A percentile compares a stretch with the other conserved stretches of the same genome.
These are phyloP conservation scores for Anthracocystis panici-leucophaei DNA, from an alignment of 1,284 basidiomycete species.

Conservation along the genomic window DNA sequence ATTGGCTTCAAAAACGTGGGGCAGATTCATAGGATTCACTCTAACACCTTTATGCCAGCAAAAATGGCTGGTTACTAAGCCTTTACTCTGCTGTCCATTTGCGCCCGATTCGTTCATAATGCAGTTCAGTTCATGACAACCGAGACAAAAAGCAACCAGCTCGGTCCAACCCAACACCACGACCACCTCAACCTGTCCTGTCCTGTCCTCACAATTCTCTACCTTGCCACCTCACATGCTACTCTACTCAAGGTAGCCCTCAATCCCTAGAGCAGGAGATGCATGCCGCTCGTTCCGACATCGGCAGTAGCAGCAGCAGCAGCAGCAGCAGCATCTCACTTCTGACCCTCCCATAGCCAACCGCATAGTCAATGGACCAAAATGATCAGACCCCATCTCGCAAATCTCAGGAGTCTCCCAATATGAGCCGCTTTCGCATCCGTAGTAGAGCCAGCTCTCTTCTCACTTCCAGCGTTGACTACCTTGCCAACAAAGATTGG, in stretches of 20 bases:
- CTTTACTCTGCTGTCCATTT: too few species aligned
- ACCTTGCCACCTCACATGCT: neutral
- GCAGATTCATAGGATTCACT: neutral
- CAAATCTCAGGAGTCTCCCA: conserved; percentile 33
- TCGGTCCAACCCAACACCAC: conserved; percentile 1
- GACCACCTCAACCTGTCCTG: neutral
- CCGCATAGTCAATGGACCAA: conserved; percentile 21
- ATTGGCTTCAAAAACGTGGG: conserved; percentile 1
- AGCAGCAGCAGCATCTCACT: conserved; percentile 1
- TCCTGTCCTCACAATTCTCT: neutral
- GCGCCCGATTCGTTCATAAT: conserved; percentile 2
- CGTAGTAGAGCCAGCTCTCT: conserved; percentile 37
- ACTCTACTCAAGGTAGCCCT: neutral
- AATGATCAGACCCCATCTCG: conserved; percentile 19
- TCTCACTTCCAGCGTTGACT: conserved; percentile 41
- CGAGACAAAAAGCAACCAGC: neutral
- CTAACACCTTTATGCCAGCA: too few species aligned
- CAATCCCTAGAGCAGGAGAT: conserved; percentile 2
- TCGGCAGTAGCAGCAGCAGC: neutral
- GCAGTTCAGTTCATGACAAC: conserved; percentile 3
- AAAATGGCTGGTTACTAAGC: too few species aligned
- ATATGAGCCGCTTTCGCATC: conserved; percentile 43
- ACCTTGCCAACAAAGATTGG: conserved; percentile 42
- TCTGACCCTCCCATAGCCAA: neutral
- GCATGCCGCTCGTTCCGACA: conserved; percentile 7